Percentiles rank a stretch among this genome's conserved stretches.
Evolutionary conservation across 768 basidiomycete genomes (phyloP).

Genomic region (Panaeolus cyanescens): DNA sequence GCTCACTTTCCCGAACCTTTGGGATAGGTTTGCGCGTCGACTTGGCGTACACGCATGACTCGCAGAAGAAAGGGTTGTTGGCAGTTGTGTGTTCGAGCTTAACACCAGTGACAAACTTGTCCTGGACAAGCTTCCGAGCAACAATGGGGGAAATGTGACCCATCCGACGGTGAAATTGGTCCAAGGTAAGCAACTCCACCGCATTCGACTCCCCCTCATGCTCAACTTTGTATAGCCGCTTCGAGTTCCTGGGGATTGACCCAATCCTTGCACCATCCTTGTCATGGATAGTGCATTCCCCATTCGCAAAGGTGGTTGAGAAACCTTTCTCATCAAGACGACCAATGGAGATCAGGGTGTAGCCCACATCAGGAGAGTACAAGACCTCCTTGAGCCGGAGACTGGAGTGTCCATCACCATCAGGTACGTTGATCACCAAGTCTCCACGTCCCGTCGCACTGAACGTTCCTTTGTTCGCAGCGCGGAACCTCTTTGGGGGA

Average conservation of each 20-base stretch:
- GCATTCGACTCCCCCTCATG: constrained; percentile 2
- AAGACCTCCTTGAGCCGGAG: constrained; percentile 20
- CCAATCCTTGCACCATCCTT: constrained; percentile 15
- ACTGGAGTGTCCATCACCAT: constrained; percentile 11
- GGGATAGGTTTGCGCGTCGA: constrained; percentile 23
- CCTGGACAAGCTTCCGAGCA: constrained; percentile 23
- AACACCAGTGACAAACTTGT: constrained; percentile 8
- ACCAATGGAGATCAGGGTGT: constrained; percentile 33
- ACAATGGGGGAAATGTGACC: constrained; percentile 25
- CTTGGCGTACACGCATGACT: constrained; percentile 31
- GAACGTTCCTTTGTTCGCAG: constrained; percentile 24
- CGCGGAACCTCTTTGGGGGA: constrained; percentile 16
- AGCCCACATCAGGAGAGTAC: constrained; percentile 19
- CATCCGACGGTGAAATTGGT: constrained; percentile 26
- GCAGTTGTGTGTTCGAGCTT: constrained; percentile 32
- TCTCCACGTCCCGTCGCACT: constrained; percentile 20
- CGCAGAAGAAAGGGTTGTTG: constrained; percentile 37
- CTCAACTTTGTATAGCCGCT: constrained; percentile 19
- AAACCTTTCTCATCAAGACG: constrained; percentile 25
- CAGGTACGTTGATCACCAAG: constrained; percentile 22
- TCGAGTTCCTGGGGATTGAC: constrained; percentile 15
- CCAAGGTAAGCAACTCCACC: constrained; percentile 3
- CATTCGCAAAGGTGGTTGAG: constrained; percentile 20
- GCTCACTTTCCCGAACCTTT: constrained; percentile 21
- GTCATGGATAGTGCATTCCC: constrained; percentile 24